Base-by-base conservation (phyloP, 306 rosid genomes). In the Quercus rubra region DNA sequence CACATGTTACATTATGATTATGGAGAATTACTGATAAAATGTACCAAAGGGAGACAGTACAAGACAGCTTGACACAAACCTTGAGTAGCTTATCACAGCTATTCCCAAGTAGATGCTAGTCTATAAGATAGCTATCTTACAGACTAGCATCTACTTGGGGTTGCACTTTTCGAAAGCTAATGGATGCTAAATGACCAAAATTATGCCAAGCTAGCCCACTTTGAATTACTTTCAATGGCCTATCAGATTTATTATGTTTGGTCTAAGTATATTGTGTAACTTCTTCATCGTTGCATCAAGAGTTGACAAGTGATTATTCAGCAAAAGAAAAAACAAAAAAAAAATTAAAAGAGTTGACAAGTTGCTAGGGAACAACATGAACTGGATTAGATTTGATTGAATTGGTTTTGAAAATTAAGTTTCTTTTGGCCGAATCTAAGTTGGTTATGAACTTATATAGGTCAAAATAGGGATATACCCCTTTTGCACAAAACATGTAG, bases 231-330 rank as follows among this genome's bases (percentile, higher is more conserved):
- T 28, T 28, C 20, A 4, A 63, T 12, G 69, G 69, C 35, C 13
- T 63, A 41, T 41, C 46, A 23, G 70, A 64, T 27, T 30, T 64
- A 30, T 64, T 10, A 64, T 64, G 70, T 64, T 30, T 64, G 41
- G 70, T 28, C 41, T 17, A 19, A 64, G 9, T 4, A 23, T 57
- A 55, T 56, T 15, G 35, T 33, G 30, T 25, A 63, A 64, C 38
- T 64, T 14, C 70, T 74, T 67, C 13, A 52, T 79, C 66, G 54
- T 49, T 61, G 77, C 61, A 28, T 20, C 27, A 31, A 71, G 54
- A 49, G 54, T 49, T 49, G 54, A 49, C 54, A 49, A 49, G 54
- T 49, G 54, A 41, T 41, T 41, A 41, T 41, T 41, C 46, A 41
- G 46, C 46, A 6, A 38, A 35, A 35, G 6, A 35, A 33, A 35